A percentile compares a stretch with the other conserved stretches of the same genome.
phyloP scores from a whole-genome alignment of 768 basidiomycete species.

The Amanita rimosa region DNA sequence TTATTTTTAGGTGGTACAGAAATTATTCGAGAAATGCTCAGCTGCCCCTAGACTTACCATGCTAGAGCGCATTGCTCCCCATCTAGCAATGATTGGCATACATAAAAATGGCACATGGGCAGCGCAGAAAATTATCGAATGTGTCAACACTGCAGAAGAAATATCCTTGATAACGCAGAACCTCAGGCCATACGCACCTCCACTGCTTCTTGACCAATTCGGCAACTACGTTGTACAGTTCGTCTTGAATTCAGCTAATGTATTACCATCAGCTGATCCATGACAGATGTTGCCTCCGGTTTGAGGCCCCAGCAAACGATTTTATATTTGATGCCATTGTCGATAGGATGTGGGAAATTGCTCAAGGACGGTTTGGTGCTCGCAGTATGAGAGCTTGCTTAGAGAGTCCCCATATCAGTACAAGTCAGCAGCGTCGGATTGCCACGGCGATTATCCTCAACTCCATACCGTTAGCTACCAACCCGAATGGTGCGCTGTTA shows the following conservation, averaged over 20 bases:
- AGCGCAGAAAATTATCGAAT: constrained; percentile 98
- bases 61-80: constrained; percentile 88
- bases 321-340: constrained; percentile 98
- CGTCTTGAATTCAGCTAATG: constrained; percentile 19
- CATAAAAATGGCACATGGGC: constrained; percentile 99
- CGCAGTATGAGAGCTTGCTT: constrained; percentile 96
- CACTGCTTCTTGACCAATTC: constrained; percentile 88
- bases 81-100: constrained; percentile 94
- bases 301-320: constrained; percentile 81
- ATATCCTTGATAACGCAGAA: constrained; percentile 76
- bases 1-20: constrained; percentile 73
- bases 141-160: constrained; percentile 81
- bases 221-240: constrained; percentile 92
- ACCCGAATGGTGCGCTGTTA: constrained; percentile 92
- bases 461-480: constrained; percentile 94
- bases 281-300: constrained; percentile 76
- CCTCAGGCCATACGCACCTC: constrained; percentile 84
- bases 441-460: constrained; percentile 93
- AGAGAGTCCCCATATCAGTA: constrained; percentile 77
- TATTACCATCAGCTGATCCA: constrained; percentile 1
- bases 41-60: constrained; percentile 70
- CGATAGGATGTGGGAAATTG: constrained; percentile 97
- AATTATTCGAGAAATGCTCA: constrained; percentile 88
- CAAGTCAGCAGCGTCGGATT: constrained; percentile 90
- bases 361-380: constrained; percentile 95